A percentile compares a stretch with the other conserved stretches of the same genome.
Conservation (phyloP, 1,284 basidiomycete species). For the Cutaneotrichosporon cutaneum region DNA sequence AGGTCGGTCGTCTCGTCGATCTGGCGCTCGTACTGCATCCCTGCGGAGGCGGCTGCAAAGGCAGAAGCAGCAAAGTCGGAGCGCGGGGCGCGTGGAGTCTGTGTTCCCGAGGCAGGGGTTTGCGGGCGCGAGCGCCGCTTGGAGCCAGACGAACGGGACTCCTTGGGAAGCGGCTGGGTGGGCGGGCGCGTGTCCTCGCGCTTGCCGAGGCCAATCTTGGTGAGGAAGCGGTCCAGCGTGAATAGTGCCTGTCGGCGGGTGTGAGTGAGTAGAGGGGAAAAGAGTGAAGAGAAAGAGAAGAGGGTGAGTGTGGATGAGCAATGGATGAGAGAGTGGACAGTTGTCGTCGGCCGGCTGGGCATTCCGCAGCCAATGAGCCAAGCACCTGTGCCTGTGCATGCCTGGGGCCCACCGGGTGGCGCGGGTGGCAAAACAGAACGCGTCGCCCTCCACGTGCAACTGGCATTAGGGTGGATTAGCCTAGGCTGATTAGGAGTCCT, state of each 20-base stretch:
- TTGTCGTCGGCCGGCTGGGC: background rate
- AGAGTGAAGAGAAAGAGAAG: background rate
- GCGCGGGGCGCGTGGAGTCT: background rate
- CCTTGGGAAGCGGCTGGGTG: background rate
- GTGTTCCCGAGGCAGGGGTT: background rate
- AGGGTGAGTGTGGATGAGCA: background rate
- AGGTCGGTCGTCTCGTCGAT: conserved; percentile 52
- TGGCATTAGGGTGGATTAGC: background rate
- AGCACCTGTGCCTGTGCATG: too few relatives aligned
- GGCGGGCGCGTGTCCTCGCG: conserved; percentile 2
- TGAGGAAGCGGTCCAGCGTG: conserved; percentile 9
- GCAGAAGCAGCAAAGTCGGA: conserved; percentile 20
- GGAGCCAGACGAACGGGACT: background rate
- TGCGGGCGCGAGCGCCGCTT: background rate
- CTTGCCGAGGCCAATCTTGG: conserved; percentile 8
- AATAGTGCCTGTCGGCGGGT: background rate
- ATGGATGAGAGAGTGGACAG: background rate
- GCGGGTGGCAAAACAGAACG: background rate
- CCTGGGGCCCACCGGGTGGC: background rate
- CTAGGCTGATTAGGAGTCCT: too few relatives aligned
- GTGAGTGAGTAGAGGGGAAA: background rate
- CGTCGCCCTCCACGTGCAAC: background rate
- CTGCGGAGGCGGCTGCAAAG: conserved; percentile 16
- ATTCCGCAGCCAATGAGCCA: background rate
- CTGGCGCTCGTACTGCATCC: conserved; percentile 27